Base-by-base conservation (phyloP, 2,329 filamentous ascomycete genomes). In the Curvularia spicifera region DNA sequence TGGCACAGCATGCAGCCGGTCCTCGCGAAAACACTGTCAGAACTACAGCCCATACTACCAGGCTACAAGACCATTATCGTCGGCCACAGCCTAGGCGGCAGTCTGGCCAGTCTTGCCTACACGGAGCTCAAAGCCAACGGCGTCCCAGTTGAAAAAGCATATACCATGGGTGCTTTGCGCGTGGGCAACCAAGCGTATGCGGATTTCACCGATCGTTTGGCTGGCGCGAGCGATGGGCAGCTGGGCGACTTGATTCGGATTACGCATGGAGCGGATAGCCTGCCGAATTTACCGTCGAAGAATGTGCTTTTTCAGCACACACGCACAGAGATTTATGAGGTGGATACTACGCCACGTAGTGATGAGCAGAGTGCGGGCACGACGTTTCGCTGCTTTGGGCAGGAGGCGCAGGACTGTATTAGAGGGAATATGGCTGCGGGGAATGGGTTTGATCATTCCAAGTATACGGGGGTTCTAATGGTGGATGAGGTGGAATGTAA, bases 31-130 rank as follows among this genome's bases (percentile, higher is more conserved):
- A 80, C 79, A 51, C 69, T 89, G 22, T 60, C 73, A 6, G 57
- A 73, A 1, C 83, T 84, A 8, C 72, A 68, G 42, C 64, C 68
- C 2, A 69, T 76, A 22, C 73, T 87, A 74, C 84, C 85, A 1
- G 62, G 60, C 42, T 88, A 83, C 77, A 70, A 70, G 39, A 72
- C 88, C 69, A 69, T 87, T 37, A 72, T 82, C 35, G 85, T 86
- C 0, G 89, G 89, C 43, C 88, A 91, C 80, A 89, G 85, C 15
- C 83, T 91, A 1, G 89, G 89, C 52, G 89, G 79, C 29, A 87
- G 87, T 9, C 78, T 90, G 3, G 85, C 83, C 49, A 86, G 84
- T 7, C 72, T 91, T 8, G 87, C 81, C 1, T 65, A 58, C 29
- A 64, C 61, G 0, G 63, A 65, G 13, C 37, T 65, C 10, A 57